Evolutionary conservation across 2,329 filamentous ascomycete genomes (phyloP).

Genomic region (Epichloe scottii): DNA sequence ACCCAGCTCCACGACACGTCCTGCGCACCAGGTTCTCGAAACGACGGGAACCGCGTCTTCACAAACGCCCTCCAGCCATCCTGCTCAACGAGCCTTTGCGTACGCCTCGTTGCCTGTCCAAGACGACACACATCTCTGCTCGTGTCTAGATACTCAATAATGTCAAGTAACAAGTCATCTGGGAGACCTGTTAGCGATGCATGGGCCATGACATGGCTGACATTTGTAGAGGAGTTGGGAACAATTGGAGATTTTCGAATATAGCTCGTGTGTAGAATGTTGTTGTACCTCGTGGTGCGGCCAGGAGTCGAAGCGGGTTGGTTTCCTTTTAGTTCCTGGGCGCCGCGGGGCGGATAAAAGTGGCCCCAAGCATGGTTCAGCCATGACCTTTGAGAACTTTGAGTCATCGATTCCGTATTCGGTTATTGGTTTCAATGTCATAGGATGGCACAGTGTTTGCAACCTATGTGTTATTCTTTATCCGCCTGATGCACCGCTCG

Average conservation of each 20-base stretch:
- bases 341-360: not conserved
- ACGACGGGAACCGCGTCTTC: slow-evolving; percentile 29
- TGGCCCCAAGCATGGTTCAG: not conserved
- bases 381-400: too few relatives aligned
- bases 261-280: too few relatives aligned
- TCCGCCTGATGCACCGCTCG: not conserved
- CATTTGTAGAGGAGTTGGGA: not conserved
- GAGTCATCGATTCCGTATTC: too few relatives aligned
- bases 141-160: slow-evolving; percentile 34
- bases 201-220: not conserved
- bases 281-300: too few relatives aligned
- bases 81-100: slow-evolving; percentile 25
- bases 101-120: slow-evolving; percentile 23
- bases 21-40: slow-evolving; percentile 18
- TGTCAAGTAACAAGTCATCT: slow-evolving; percentile 36
- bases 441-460: not conserved
- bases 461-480: not conserved
- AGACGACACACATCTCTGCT: slow-evolving; percentile 35
- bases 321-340: too few relatives aligned
- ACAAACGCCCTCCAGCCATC: slow-evolving; percentile 40
- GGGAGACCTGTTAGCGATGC: slow-evolving; percentile 31
- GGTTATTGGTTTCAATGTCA: too few relatives aligned
- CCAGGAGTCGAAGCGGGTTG: too few relatives aligned
- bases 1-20: slow-evolving; percentile 22
- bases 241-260: not conserved